Percentiles rank a stretch among this genome's conserved stretches.
Evolutionary conservation across 2,329 filamentous ascomycete species (phyloP).

Genomic region (Cyphellophora europaea): DNA sequence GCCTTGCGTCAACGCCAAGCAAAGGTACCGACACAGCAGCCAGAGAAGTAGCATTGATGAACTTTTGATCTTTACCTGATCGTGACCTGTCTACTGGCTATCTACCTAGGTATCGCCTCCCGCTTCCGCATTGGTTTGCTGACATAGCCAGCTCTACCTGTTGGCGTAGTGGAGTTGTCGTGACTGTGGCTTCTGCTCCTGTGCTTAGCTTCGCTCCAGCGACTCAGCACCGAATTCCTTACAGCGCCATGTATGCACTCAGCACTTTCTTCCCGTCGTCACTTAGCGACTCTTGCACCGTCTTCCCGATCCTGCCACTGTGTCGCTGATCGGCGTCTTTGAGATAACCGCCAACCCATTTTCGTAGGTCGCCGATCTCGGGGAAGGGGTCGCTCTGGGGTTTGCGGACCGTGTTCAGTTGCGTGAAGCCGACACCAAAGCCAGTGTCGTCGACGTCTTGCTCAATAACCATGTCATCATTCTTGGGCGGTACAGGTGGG

Average conservation of each 20-base stretch:
- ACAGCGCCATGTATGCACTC: conserved; percentile 34
- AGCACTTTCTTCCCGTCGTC: conserved; percentile 46
- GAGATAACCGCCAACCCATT: conserved; percentile 76
- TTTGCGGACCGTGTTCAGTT: conserved; percentile 80
- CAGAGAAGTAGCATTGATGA: no score
- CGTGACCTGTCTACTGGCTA: no score
- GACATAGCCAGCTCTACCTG: no score
- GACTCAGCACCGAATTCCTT: no score
- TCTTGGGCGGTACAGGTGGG: conserved; percentile 62
- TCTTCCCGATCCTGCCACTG: conserved; percentile 59
- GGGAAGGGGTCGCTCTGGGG: conserved; percentile 71
- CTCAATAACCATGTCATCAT: conserved; percentile 72
- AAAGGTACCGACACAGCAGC: no score
- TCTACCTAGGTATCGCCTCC: no score
- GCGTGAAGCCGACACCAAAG: conserved; percentile 90
- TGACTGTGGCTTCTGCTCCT: no score
- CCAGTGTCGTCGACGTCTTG: conserved; percentile 90
- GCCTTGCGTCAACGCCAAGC: no score
- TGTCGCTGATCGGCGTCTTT: conserved; percentile 68
- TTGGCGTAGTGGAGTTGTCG: no score
- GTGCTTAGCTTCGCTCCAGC: no score
- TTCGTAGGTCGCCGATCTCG: conserved; percentile 68
- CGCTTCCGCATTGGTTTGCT: no score
- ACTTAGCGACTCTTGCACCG: conserved; percentile 62
- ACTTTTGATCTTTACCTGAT: no score